Evolutionary conservation across 768 basidiomycete genomes (phyloP).

Genomic region (Leucogyrophana mollusca): DNA sequence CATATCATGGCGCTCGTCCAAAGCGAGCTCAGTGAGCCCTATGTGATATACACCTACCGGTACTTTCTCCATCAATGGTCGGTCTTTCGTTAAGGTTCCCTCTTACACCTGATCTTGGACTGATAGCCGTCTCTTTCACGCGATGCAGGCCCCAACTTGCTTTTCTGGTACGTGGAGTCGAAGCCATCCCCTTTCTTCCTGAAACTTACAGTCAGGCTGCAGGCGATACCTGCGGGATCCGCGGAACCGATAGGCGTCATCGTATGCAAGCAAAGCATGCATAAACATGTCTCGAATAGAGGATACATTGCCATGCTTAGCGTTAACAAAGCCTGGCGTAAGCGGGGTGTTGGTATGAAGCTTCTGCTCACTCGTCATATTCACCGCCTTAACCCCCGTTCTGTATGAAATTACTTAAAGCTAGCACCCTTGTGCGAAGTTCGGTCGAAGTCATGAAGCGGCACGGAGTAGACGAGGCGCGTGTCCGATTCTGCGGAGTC

Average conservation of each 20-base stretch:
- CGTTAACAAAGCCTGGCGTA: constrained; percentile 79
- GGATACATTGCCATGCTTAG: constrained; percentile 99
- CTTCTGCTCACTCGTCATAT: background rate
- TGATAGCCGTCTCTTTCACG: constrained; percentile 3
- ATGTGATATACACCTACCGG: constrained; percentile 93
- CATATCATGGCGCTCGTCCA: constrained; percentile 87
- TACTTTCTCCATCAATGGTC: constrained; percentile 98
- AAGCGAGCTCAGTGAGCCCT: constrained; percentile 92
- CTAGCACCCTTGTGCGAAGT: constrained; percentile 79
- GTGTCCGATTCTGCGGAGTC: constrained; percentile 23
- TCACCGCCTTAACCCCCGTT: constrained; percentile 29
- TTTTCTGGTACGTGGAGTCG: constrained; percentile 54
- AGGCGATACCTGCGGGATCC: constrained; percentile 27
- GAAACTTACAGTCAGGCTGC: background rate
- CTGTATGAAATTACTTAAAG: constrained; percentile 44
- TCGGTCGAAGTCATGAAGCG: constrained; percentile 84
- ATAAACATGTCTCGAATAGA: constrained; percentile 70
- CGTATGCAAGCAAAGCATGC: constrained; percentile 95
- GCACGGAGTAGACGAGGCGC: constrained; percentile 83
- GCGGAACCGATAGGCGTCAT: constrained; percentile 83
- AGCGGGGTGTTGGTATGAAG: constrained; percentile 86
- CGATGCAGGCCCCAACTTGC: constrained; percentile 80
- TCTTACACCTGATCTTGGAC: background rate
- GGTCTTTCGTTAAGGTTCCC: constrained; percentile 27
- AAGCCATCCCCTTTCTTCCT: constrained; percentile 1